These are phyloP conservation scores for Acanthamoeba culbertsoni DNA, from an alignment of 208 protist species.

Conservation along the genomic window DNA sequence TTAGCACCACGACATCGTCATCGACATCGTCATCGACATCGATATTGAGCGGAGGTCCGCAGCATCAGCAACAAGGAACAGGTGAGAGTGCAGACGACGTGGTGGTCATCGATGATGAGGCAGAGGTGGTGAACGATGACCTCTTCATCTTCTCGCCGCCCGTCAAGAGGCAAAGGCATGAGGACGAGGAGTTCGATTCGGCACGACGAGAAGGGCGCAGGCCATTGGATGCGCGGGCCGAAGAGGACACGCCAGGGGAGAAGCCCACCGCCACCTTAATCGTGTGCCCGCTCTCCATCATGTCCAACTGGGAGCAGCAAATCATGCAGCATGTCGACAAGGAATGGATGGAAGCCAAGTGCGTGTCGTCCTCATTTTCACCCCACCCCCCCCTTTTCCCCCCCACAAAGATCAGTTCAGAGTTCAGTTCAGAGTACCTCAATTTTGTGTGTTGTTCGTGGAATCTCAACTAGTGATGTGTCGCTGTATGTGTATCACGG, in stretches of 20 bases:
- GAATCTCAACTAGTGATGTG: neutral
- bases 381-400: too few relatives aligned
- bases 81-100: neutral
- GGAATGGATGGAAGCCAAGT: constrained; percentile 17
- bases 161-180: neutral
- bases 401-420: too few relatives aligned
- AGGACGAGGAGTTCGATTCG: neutral
- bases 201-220: neutral
- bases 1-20: too few relatives aligned
- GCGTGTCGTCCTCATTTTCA: neutral
- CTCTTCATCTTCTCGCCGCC: neutral
- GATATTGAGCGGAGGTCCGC: neutral
- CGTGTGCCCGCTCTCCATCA: constrained; percentile 4
- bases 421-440: too few relatives aligned
- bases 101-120: neutral
- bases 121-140: neutral
- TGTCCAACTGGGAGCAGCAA: constrained; percentile 45
- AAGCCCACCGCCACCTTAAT: neutral
- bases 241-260: neutral
- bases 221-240: neutral
- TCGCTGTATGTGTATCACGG: constrained; percentile 46
- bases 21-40: neutral
- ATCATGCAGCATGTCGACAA: constrained; percentile 10
- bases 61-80: too few relatives aligned
- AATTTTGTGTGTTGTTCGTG: too few relatives aligned